Conservation (phyloP, 2,329 filamentous ascomycete species). For the Chaetomiaceae sp. region DNA sequence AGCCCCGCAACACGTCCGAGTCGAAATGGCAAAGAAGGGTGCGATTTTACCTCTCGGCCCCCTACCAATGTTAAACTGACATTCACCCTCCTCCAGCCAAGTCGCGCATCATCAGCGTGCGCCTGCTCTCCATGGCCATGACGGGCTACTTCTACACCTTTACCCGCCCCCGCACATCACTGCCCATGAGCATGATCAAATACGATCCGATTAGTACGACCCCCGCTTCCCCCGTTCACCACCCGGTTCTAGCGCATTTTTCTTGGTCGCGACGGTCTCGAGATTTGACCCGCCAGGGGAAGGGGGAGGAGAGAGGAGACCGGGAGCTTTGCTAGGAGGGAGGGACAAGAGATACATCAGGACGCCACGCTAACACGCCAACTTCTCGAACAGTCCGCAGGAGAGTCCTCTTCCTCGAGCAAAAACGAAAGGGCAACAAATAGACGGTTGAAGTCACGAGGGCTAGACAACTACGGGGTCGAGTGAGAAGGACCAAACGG, state of each 20-base stretch:
- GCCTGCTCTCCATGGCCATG: constrained; percentile 96
- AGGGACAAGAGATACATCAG: not conserved
- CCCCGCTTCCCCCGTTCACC: not conserved
- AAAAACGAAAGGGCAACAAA: constrained; percentile 68
- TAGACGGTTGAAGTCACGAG: constrained; percentile 1
- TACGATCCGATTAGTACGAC: constrained; percentile 92
- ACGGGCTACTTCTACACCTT: constrained; percentile 97
- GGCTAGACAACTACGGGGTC: no score
- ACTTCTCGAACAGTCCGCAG: constrained; percentile 64
- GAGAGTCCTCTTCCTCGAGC: constrained; percentile 92
- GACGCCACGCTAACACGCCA: not conserved
- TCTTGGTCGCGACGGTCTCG: no score
- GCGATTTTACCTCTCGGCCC: not conserved
- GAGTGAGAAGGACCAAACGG: no score
- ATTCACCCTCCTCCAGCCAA: constrained; percentile 58
- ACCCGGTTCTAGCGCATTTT: not conserved
- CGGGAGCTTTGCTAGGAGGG: not conserved
- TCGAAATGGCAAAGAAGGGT: constrained; percentile 28
- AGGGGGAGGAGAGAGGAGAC: no score
- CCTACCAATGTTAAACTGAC: not conserved
- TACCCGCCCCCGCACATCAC: constrained; percentile 71
- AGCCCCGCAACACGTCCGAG: not conserved
- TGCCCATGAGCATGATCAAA: constrained; percentile 95
- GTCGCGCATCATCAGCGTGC: constrained; percentile 87
- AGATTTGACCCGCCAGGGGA: no score